These are phyloP conservation scores for Isoetes taiwanensis DNA, from an alignment of 75 land plant species.

Conservation along the genomic window DNA sequence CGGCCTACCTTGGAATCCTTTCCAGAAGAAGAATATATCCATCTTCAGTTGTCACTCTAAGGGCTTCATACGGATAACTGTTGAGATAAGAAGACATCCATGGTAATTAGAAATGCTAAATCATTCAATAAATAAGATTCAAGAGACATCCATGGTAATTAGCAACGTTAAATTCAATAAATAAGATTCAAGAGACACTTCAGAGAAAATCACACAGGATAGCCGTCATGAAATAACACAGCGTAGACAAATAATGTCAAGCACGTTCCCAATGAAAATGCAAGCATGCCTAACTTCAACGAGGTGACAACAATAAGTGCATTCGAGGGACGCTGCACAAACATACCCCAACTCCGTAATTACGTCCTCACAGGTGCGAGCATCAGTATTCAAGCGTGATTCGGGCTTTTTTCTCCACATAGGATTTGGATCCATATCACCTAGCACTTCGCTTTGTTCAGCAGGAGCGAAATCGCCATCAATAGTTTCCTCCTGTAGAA, in stretches of 20 bases:
- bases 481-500: neutral
- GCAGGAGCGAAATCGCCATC: constrained; percentile 2
- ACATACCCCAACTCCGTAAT: constrained; percentile 84
- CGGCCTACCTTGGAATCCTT: constrained; percentile 79
- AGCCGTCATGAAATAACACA: no score
- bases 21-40: constrained; percentile 89
- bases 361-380: constrained; percentile 83
- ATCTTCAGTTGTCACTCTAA: constrained; percentile 77
- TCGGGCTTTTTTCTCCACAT: constrained; percentile 32
- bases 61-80: constrained; percentile 97
- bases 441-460: constrained; percentile 47
- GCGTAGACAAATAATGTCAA: no score
- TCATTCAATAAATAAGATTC: no score
- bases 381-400: constrained; percentile 70
- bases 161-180: no score
- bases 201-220: no score
- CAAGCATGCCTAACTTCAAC: no score
- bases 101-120: no score
- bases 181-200: no score
- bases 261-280: no score
- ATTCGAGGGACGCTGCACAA: no score
- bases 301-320: no score
- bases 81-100: neutral
- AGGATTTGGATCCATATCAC: constrained; percentile 52
- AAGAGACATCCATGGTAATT: no score